Percentiles rank a stretch among this genome's conserved stretches.
phyloP scores from a whole-genome alignment of 192 early-diverging fungal genomes.

The Backusella parvicylindrica region DNA sequence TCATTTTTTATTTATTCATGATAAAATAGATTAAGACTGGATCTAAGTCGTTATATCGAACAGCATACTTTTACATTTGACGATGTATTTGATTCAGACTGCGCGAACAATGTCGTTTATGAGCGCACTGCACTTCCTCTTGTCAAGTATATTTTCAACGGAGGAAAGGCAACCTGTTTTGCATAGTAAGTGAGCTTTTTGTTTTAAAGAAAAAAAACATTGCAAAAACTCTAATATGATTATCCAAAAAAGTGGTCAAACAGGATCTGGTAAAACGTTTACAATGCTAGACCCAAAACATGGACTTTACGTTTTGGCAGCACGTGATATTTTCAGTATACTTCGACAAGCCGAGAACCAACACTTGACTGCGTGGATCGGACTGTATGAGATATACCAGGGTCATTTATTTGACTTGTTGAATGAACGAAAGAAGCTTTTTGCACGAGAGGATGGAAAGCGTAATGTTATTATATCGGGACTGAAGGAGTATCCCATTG shows the following conservation, averaged over 20 bases:
- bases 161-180: conserved; percentile 98
- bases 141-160: conserved; percentile 91
- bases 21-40: conserved; percentile 77
- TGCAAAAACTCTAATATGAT: neutral
- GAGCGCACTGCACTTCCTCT: conserved; percentile 88
- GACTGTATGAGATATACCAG: conserved; percentile 98
- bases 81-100: conserved; percentile 88
- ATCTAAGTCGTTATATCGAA: conserved; percentile 94
- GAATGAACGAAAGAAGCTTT: conserved; percentile 85
- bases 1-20: neutral
- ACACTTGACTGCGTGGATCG: conserved; percentile 80
- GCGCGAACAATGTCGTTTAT: conserved; percentile 85
- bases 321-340: conserved; percentile 84
- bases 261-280: conserved; percentile 87
- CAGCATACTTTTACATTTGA: conserved; percentile 94
- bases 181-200: conserved; percentile 73
- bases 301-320: conserved; percentile 92
- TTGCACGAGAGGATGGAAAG: conserved; percentile 95
- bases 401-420: conserved; percentile 93
- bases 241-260: conserved; percentile 63
- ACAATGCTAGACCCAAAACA: conserved; percentile 91
- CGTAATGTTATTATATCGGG: conserved; percentile 90
- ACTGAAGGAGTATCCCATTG: conserved; percentile 85
- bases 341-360: conserved; percentile 64
- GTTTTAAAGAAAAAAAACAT: neutral